A percentile compares a stretch with the other conserved stretches of the same genome.
Evolutionary conservation across 2,329 filamentous ascomycete genomes (phyloP).

Genomic region (Metarhizium robertsii): DNA sequence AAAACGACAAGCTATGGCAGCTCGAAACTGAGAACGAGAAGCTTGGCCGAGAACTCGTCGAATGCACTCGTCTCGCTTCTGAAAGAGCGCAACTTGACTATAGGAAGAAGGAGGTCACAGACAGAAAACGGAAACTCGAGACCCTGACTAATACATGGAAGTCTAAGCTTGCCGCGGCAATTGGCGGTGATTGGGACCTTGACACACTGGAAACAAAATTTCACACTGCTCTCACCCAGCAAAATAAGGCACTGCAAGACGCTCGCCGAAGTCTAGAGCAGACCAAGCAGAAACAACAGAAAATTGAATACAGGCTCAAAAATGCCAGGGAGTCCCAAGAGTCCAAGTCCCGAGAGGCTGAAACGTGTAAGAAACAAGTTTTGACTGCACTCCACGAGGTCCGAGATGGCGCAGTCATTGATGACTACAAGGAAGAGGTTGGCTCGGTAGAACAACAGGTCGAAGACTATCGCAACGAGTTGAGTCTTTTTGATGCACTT

Average conservation of each 20-base stretch:
- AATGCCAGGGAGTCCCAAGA: constrained; percentile 54
- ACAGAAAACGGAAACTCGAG: constrained; percentile 64
- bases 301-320: constrained; percentile 64
- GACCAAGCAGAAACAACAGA: constrained; percentile 62
- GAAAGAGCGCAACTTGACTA: constrained; percentile 79
- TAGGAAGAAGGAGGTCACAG: constrained; percentile 68
- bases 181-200: constrained; percentile 60
- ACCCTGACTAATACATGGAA: constrained; percentile 70
- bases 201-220: constrained; percentile 63
- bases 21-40: constrained; percentile 64
- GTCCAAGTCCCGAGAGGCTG: constrained; percentile 53
- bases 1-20: constrained; percentile 54
- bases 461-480: constrained; percentile 53
- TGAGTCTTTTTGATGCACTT: constrained; percentile 59
- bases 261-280: constrained; percentile 63
- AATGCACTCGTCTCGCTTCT: constrained; percentile 70
- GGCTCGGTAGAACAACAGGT: constrained; percentile 45
- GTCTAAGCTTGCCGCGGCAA: constrained; percentile 54
- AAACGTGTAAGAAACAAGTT: constrained; percentile 50
- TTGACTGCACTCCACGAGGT: constrained; percentile 36
- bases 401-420: constrained; percentile 36
- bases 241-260: constrained; percentile 48
- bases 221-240: constrained; percentile 50
- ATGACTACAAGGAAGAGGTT: constrained; percentile 45
- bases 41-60: constrained; percentile 71